These are phyloP conservation scores for Diaporthe helianthi DNA, from an alignment of 2,329 filamentous ascomycete species.

Conservation along the genomic window DNA sequence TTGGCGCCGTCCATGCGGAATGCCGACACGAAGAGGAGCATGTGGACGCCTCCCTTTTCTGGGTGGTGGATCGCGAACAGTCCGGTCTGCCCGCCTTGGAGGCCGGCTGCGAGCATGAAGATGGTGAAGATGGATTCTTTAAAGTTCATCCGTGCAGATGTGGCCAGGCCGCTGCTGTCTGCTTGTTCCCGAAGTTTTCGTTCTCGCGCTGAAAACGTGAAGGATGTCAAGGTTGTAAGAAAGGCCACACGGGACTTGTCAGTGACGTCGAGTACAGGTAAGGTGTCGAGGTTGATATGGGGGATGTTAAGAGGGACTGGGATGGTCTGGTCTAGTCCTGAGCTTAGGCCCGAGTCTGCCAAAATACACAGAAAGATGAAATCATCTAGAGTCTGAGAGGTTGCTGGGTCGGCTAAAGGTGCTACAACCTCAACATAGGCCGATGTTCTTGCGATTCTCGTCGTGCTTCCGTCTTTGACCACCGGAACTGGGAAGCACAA, in stretches of 20 bases:
- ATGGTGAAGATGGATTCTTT: constrained; percentile 57
- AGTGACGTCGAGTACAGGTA: constrained; percentile 51
- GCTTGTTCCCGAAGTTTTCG: constrained; percentile 44
- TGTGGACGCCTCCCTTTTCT: constrained; percentile 48
- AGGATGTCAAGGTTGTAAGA: constrained; percentile 48
- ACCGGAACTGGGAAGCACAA: constrained; percentile 52
- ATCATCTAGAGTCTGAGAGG: constrained; percentile 38
- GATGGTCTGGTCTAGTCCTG: constrained; percentile 21
- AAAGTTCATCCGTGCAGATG: constrained; percentile 51
- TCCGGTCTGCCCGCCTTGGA: constrained; percentile 53
- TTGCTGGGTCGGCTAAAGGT: constrained; percentile 41
- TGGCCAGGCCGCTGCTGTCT: constrained; percentile 37
- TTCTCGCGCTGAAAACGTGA: constrained; percentile 53
- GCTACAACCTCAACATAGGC: constrained; percentile 54
- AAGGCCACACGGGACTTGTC: constrained; percentile 46
- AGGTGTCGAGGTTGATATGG: constrained; percentile 52
- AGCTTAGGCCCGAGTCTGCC: constrained; percentile 31
- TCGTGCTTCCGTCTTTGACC: constrained; percentile 44
- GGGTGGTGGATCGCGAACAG: constrained; percentile 52
- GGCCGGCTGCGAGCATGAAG: constrained; percentile 53
- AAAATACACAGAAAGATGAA: constrained; percentile 49
- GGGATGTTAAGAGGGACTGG: constrained; percentile 50
- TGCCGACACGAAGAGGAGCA: constrained; percentile 50
- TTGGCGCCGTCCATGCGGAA: constrained; percentile 53
- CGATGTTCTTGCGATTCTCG: constrained; percentile 52